phyloP scores from a whole-genome alignment of 169 alveolate genomes.

The Blepharisma undulans region DNA sequence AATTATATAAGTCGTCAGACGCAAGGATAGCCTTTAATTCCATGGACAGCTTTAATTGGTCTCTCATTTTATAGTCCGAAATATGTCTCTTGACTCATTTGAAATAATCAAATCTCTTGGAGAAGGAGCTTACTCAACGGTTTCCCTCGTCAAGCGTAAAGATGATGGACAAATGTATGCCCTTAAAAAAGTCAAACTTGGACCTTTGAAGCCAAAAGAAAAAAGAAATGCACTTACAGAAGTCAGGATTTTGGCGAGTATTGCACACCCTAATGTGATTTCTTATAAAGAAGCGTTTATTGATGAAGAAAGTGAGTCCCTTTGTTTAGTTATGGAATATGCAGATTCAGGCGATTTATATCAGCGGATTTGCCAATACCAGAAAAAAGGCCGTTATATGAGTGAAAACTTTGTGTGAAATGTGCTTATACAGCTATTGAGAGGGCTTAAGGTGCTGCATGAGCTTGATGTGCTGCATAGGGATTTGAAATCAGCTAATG shows the following conservation, averaged over 20 bases:
- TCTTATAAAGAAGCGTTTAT: slow-evolving; percentile 77
- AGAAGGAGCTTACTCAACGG: slow-evolving; percentile 74
- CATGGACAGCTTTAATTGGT: not conserved
- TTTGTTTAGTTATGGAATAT: slow-evolving; percentile 85
- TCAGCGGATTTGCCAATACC: slow-evolving; percentile 75
- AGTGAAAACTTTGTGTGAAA: slow-evolving; percentile 84
- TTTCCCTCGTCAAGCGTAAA: not conserved
- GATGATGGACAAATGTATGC: slow-evolving; percentile 46
- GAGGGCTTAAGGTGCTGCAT: slow-evolving; percentile 75
- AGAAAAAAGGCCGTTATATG: slow-evolving; percentile 61
- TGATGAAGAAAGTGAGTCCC: slow-evolving; percentile 50
- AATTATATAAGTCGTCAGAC: not conserved
- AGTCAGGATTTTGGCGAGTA: slow-evolving; percentile 73
- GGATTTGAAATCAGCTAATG: slow-evolving; percentile 80
- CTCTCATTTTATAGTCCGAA: slow-evolving; percentile 12
- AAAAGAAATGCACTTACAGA: slow-evolving; percentile 75
- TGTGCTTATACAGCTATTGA: slow-evolving; percentile 63
- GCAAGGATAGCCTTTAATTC: not conserved
- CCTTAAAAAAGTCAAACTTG: slow-evolving; percentile 64
- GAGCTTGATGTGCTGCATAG: slow-evolving; percentile 75
- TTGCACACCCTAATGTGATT: slow-evolving; percentile 61
- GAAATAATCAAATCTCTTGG: slow-evolving; percentile 61
- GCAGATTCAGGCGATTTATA: slow-evolving; percentile 89
- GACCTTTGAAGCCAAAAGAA: slow-evolving; percentile 61
- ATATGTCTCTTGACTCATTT: slow-evolving; percentile 36